Evolutionary conservation across 129 eudicot species (phyloP).

Genomic region (Scalesia atractyloides): DNA sequence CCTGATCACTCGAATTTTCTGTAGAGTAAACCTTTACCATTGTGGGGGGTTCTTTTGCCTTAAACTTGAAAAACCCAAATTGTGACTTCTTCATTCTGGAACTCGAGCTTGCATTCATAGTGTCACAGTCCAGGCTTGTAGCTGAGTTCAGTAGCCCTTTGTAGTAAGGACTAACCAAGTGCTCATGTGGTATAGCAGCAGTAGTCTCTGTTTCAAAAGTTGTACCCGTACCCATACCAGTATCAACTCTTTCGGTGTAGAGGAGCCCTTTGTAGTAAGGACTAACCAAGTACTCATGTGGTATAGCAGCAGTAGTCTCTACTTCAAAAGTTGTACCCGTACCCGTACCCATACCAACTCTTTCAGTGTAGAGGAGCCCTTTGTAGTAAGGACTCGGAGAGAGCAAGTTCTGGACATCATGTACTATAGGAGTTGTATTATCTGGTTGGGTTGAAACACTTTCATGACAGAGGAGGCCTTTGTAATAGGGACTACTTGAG

Average conservation of each 20-base stretch:
- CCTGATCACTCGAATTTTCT: slow-evolving; percentile 31
- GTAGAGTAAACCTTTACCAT: slow-evolving; percentile 27
- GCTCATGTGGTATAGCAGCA: slow-evolving; percentile 18
- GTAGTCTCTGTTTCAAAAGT: slow-evolving; percentile 36
- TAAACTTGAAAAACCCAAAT: slow-evolving; percentile 46
- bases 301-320: slow-evolving; percentile 24
- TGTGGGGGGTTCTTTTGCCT: slow-evolving; percentile 29
- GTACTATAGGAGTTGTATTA: no score
- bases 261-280: slow-evolving; percentile 36
- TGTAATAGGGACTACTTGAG: not conserved
- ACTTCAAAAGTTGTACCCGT: slow-evolving; percentile 25
- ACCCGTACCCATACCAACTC: not conserved
- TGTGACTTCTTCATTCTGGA: slow-evolving; percentile 49
- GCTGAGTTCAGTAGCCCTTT: slow-evolving; percentile 36
- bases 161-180: slow-evolving; percentile 32
- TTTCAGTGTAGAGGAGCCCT: not conserved
- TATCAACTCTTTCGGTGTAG: not conserved
- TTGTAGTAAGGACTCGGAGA: not conserved
- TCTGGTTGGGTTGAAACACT: no score
- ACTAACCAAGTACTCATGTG: slow-evolving; percentile 27
- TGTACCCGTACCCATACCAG: not conserved
- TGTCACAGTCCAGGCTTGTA: slow-evolving; percentile 44
- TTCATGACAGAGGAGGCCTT: no score
- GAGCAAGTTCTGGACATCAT: no score
- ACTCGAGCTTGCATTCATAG: slow-evolving; percentile 42